A percentile compares a stretch with the other conserved stretches of the same genome.
phyloP scores from a whole-genome alignment of 2,329 filamentous ascomycete species.

The Pyricularia pennisetigena region DNA sequence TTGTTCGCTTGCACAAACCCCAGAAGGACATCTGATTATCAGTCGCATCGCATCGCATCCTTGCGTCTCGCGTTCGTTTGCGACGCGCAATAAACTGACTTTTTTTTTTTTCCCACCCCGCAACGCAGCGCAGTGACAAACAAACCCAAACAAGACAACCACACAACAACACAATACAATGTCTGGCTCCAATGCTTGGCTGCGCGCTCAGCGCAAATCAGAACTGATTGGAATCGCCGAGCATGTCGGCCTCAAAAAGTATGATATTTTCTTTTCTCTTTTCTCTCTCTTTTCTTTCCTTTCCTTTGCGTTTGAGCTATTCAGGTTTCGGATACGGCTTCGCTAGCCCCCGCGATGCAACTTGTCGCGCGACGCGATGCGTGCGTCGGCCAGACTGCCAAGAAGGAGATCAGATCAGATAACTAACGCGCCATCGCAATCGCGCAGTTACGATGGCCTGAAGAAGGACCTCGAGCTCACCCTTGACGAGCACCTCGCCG shows the following conservation, averaged over 20 bases:
- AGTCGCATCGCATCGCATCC: neutral
- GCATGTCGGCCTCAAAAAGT: slow-evolving; percentile 62
- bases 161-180: neutral
- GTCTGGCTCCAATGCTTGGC: slow-evolving; percentile 50
- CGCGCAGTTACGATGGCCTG: slow-evolving; percentile 51
- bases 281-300: neutral
- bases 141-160: neutral
- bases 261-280: slow-evolving; percentile 15
- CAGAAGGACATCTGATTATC: neutral
- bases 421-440: slow-evolving; percentile 9
- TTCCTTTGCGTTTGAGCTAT: neutral
- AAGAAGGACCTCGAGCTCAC: slow-evolving; percentile 76
- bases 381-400: neutral
- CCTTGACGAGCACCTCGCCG: slow-evolving; percentile 63
- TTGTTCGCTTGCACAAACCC: neutral
- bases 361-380: neutral
- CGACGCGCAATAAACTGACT: neutral
- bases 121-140: neutral
- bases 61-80: neutral
- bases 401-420: neutral
- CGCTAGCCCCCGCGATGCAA: neutral
- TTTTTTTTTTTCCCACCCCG: neutral
- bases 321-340: neutral
- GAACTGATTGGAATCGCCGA: slow-evolving; percentile 69
- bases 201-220: slow-evolving; percentile 73